Evolutionary conservation across 1,284 basidiomycete species (phyloP).

Genomic region (Trichosporon coremiiforme): DNA sequence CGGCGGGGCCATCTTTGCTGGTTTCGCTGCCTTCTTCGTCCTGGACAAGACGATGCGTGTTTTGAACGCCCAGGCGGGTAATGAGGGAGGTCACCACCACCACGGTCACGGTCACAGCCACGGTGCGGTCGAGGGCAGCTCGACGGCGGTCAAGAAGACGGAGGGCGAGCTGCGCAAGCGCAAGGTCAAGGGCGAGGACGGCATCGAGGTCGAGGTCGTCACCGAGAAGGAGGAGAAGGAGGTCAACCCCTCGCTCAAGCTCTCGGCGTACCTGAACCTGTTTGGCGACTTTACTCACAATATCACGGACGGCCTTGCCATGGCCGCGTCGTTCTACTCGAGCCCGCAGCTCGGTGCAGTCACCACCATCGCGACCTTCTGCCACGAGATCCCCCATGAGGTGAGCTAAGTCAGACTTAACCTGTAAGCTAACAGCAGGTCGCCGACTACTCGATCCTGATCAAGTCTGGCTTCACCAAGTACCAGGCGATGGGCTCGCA

Average conservation of each 20-base stretch:
- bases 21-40: slow-evolving; percentile 83
- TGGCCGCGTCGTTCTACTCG: slow-evolving; percentile 88
- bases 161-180: slow-evolving; percentile 40
- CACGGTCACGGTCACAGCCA: slow-evolving; percentile 62
- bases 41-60: slow-evolving; percentile 87
- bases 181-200: slow-evolving; percentile 41
- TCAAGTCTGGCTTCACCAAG: slow-evolving; percentile 85
- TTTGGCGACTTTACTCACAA: slow-evolving; percentile 76
- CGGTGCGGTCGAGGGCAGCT: slow-evolving; percentile 23
- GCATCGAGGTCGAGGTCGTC: slow-evolving; percentile 27
- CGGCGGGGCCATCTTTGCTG: slow-evolving; percentile 76
- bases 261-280: slow-evolving; percentile 84
- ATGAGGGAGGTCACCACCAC: slow-evolving; percentile 58
- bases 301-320: slow-evolving; percentile 77
- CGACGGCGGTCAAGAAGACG: slow-evolving; percentile 35
- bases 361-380: slow-evolving; percentile 85
- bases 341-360: slow-evolving; percentile 84
- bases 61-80: slow-evolving; percentile 60
- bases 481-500: slow-evolving; percentile 86
- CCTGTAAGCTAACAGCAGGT: slow-evolving; percentile 60
- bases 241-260: slow-evolving; percentile 62
- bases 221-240: slow-evolving; percentile 27
- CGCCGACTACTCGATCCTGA: slow-evolving; percentile 84
- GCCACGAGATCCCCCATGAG: slow-evolving; percentile 89
- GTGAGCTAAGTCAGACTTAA: slow-evolving; percentile 31